phyloP scores from a whole-genome alignment of 176 grass and related monocot genomes.

The Triticum timopheevii region DNA sequence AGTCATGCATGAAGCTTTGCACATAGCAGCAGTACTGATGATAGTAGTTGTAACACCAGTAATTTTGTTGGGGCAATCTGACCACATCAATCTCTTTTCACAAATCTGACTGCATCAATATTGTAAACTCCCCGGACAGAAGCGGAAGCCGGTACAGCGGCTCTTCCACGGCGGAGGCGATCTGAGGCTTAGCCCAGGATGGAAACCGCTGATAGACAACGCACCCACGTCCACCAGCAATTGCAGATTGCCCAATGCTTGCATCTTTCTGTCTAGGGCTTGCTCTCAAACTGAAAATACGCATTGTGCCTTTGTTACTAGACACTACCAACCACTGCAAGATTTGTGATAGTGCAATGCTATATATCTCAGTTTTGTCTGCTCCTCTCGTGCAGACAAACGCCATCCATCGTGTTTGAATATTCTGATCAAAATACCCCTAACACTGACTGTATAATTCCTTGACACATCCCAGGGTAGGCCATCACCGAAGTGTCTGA shows the following conservation, averaged over 20 bases:
- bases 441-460: conserved; percentile 74
- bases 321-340: conserved; percentile 69
- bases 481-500: conserved; percentile 45
- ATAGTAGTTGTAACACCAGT: no score
- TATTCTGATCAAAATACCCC: conserved; percentile 80
- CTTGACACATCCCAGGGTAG: conserved; percentile 32
- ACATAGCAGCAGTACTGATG: no score
- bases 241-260: conserved; percentile 26
- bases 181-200: no score
- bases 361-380: conserved; percentile 67
- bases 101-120: no score
- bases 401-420: conserved; percentile 45
- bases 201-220: no score
- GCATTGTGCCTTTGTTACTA: conserved; percentile 71
- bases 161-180: no score
- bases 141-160: no score
- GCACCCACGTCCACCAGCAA: neutral
- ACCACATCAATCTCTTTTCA: no score
- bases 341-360: conserved; percentile 62
- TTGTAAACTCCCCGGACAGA: no score
- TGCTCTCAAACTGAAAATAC: conserved; percentile 60
- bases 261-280: conserved; percentile 31
- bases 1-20: no score
- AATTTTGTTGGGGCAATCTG: no score
- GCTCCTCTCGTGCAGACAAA: conserved; percentile 49